Percentiles rank a stretch among this genome's conserved stretches.
Conservation (phyloP, 441 rosid species). For the Jatropha multifida region DNA sequence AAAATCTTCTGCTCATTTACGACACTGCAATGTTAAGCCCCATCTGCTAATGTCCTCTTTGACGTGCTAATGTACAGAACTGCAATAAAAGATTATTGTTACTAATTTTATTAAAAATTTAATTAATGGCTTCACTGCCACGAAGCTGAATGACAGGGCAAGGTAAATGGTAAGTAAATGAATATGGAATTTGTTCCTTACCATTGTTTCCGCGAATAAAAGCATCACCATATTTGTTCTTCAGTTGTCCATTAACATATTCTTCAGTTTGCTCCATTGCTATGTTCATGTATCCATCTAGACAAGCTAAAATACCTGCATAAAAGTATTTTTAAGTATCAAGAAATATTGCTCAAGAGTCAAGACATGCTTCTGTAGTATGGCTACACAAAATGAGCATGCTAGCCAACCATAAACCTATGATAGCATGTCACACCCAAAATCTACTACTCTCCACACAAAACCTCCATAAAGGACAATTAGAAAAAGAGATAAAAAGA, state of each 20-base stretch:
- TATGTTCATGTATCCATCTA: slow-evolving; percentile 44
- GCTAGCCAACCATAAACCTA: not conserved
- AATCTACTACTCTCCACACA: not conserved
- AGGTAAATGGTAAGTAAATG: not conserved
- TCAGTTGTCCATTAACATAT: slow-evolving; percentile 42
- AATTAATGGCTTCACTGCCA: not conserved
- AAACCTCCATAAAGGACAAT: not conserved
- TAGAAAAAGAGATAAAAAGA: not conserved
- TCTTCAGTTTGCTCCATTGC: slow-evolving; percentile 78
- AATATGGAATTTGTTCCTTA: slow-evolving; percentile 15
- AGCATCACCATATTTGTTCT: slow-evolving; percentile 85
- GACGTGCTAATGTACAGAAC: slow-evolving; percentile 80
- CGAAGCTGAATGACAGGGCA: not conserved
- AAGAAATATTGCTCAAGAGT: not conserved
- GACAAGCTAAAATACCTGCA: slow-evolving; percentile 78
- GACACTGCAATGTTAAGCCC: slow-evolving; percentile 39
- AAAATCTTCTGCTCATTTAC: not conserved
- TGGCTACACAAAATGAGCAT: not conserved
- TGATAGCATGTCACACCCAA: not conserved
- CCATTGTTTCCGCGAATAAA: slow-evolving; percentile 93
- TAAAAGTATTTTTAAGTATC: not conserved
- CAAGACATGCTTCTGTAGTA: not conserved
- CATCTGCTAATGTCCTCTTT: slow-evolving; percentile 56
- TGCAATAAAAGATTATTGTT: slow-evolving; percentile 31
- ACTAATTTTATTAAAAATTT: not conserved